Conservation (phyloP, 345 rosid genomes). For the Eucalyptus cloeziana region DNA sequence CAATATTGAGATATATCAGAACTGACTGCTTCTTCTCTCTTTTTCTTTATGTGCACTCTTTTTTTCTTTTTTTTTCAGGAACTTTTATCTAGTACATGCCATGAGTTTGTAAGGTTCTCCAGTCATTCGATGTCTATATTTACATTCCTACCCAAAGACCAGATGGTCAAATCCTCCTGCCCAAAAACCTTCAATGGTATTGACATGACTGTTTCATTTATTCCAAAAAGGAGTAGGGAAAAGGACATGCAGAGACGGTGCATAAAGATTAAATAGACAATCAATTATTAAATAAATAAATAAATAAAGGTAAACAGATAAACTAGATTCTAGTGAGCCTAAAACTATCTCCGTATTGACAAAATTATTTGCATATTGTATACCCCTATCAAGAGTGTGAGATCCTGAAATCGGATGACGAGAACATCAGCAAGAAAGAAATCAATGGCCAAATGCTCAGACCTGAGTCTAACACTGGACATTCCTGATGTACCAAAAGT, state of each 20-base stretch:
- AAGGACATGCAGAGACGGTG: not conserved
- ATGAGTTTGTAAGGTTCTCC: not conserved
- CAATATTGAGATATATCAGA: not conserved
- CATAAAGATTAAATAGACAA: not conserved
- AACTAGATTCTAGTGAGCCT: not conserved
- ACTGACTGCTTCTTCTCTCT: not conserved
- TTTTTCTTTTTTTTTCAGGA: not conserved
- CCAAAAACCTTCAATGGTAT: not conserved
- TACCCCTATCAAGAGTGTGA: not conserved
- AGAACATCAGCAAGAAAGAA: not conserved
- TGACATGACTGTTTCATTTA: not conserved
- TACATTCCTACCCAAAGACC: not conserved
- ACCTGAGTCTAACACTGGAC: not conserved
- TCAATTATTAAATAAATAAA: not conserved
- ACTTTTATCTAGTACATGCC: not conserved
- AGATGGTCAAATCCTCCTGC: not conserved
- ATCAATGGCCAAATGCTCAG: not conserved
- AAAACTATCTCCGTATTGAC: not conserved
- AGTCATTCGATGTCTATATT: not conserved
- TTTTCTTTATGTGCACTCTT: not conserved
- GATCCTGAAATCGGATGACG: not conserved
- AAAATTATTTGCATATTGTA: not conserved
- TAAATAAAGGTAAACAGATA: not conserved
- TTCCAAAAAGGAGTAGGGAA: not conserved
- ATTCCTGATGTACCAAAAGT: not conserved